Percentiles rank a stretch among this genome's conserved stretches.
These are phyloP conservation scores for Euphorbia schlechtendalii DNA, from an alignment of 441 rosid species.

Conservation along the genomic window DNA sequence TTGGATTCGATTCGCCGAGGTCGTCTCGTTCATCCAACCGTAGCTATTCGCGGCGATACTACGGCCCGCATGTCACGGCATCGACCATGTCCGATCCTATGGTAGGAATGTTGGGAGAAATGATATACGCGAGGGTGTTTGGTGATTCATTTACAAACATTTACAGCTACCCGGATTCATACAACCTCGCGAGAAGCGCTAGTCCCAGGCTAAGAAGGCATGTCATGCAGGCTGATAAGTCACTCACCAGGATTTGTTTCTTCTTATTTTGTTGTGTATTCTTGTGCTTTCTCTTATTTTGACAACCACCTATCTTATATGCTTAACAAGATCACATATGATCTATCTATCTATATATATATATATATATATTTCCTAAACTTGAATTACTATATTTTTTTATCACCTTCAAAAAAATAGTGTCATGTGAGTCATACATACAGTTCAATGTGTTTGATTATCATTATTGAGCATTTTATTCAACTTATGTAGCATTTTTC, in stretches of 20 bases:
- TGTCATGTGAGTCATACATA: too few relatives aligned
- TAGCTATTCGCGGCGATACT: too few relatives aligned
- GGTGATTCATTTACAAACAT: slow-evolving; percentile 39
- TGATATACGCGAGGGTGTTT: slow-evolving; percentile 50
- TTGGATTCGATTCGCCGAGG: slow-evolving; percentile 32
- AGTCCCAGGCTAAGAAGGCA: slow-evolving; percentile 73
- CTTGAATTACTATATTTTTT: too few relatives aligned
- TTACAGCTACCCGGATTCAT: slow-evolving; percentile 46
- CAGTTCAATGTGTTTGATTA: too few relatives aligned
- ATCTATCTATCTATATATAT: neutral
- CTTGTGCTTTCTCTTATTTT: slow-evolving; percentile 63
- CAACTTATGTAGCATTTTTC: too few relatives aligned
- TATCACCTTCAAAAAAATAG: too few relatives aligned
- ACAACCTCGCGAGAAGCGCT: slow-evolving; percentile 38
- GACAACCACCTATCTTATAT: neutral
- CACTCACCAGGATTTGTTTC: slow-evolving; percentile 59
- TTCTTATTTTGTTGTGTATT: slow-evolving; percentile 55
- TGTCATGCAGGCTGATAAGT: slow-evolving; percentile 58
- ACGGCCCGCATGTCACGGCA: slow-evolving; percentile 20
- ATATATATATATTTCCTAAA: too few relatives aligned
- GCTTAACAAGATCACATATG: neutral
- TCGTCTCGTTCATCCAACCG: slow-evolving; percentile 14
- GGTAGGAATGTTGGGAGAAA: slow-evolving; percentile 62
- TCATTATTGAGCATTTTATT: too few relatives aligned
- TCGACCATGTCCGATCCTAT: slow-evolving; percentile 36